phyloP scores from a whole-genome alignment of 345 rosid genomes.

The Lenwebbia sp. region DNA sequence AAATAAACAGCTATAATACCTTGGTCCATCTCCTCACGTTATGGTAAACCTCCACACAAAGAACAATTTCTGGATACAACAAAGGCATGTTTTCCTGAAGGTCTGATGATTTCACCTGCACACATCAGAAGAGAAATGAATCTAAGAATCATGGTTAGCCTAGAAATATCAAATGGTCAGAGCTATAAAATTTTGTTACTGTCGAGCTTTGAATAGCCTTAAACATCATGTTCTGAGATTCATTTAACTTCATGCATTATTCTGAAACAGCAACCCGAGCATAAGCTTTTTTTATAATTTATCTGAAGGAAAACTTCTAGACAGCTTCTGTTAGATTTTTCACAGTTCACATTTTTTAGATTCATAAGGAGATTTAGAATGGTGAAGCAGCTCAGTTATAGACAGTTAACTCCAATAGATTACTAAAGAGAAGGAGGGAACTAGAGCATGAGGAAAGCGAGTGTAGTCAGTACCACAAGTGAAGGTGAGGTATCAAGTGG shows the following conservation, averaged over 20 bases:
- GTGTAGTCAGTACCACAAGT: background rate
- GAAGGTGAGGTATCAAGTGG: background rate
- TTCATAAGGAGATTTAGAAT: background rate
- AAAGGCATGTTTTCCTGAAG: conserved; percentile 22
- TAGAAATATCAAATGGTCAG: background rate
- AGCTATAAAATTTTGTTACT: background rate
- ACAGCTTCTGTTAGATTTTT: background rate
- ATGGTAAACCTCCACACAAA: conserved; percentile 67
- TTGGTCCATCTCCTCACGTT: conserved; percentile 24
- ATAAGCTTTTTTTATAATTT: background rate
- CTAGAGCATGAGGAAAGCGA: background rate
- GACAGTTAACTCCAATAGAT: background rate
- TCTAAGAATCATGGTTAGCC: background rate
- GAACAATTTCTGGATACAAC: conserved; percentile 48
- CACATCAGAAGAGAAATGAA: conserved; percentile 1
- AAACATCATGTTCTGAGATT: background rate
- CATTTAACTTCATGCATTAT: background rate
- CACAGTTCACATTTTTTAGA: background rate
- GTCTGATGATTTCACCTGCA: conserved; percentile 32
- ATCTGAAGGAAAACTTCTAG: background rate
- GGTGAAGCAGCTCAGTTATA: background rate
- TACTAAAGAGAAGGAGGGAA: background rate
- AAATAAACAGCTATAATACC: conserved; percentile 22
- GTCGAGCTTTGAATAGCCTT: background rate
- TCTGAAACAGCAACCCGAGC: background rate